Conservation (phyloP, 164 flowering plant species). For the Berberis thunbergii region DNA sequence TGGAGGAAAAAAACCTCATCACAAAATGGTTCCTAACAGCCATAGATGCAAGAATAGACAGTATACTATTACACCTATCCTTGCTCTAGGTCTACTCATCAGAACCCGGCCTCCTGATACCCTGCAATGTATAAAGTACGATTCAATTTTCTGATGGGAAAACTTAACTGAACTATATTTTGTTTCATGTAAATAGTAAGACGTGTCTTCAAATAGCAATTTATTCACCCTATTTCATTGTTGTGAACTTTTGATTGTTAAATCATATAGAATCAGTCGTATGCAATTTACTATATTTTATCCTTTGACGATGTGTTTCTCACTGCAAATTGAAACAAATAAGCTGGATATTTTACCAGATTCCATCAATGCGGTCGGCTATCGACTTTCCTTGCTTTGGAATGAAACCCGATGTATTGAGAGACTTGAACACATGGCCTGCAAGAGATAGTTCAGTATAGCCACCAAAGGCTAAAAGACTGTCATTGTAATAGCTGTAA, state of each 20-base stretch:
- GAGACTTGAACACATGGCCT: constrained; percentile 94
- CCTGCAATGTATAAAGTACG: constrained; percentile 35
- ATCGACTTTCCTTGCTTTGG: constrained; percentile 79
- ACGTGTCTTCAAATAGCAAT: no score
- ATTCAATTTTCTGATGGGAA: neutral
- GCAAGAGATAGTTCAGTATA: constrained; percentile 19
- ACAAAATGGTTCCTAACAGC: constrained; percentile 77
- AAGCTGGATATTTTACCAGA: constrained; percentile 43
- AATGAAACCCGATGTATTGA: constrained; percentile 72
- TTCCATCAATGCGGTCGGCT: constrained; percentile 88
- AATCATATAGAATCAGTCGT: no score
- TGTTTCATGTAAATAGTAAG: no score
- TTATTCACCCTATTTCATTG: no score
- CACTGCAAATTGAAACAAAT: no score
- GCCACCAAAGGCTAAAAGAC: neutral
- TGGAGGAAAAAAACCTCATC: constrained; percentile 12
- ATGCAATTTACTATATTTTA: no score
- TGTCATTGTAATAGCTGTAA: neutral
- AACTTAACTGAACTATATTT: neutral
- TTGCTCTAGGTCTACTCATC: constrained; percentile 80
- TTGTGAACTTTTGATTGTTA: no score
- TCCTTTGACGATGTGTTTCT: no score
- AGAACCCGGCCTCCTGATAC: constrained; percentile 74
- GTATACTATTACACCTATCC: constrained; percentile 74
- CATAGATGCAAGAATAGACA: constrained; percentile 73